Base-by-base conservation (phyloP, 805 yeast genomes). In the Myxozyma neotropica region DNA sequence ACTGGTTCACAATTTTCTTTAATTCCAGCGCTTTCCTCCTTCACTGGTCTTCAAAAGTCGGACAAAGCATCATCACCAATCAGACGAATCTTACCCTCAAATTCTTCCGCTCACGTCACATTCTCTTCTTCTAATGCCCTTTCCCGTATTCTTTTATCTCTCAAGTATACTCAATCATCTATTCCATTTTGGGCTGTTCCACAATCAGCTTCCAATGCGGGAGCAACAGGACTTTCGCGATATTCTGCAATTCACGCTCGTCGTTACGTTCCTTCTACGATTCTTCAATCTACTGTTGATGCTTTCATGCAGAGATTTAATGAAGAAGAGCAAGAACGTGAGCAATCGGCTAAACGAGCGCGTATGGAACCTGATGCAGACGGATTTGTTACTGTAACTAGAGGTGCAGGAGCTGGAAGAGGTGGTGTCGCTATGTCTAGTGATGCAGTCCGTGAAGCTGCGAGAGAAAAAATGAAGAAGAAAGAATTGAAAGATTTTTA, bases 401-500 rank as follows among this genome's bases (percentile, higher is more conserved):
- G 66, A 7, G 59, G 58, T 10, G 63, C 57, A 1, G 60, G 59
- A 23, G 40, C 55, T 4, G 53, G 57, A 2, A 45, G 51, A 5
- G 53, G 42, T 12, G 65, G 31, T 5, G 55, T 36, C n/a, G 48
- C 42, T n/a, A 35, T 23, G 17, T 47, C 64, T 21, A 40, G 53
- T 7, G 64, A 58, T 27, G 56, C 42, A 3, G 35, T 85, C 1
- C 77, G 77, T 29, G 85, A 83, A 38, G 81, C 80, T 49, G 72
- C 60, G 43, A 24, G 29, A 35, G 67, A 70, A 47, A 71, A 69
- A 56, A 73, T 75, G 60, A 75, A 78, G 54, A 87, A 82, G 73
- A 85, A 85, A 71, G 92, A 89, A 69, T 89, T 92, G 78, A 80
- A 82, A 66, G 98, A 95, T 75, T 94, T 94, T 78, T 94, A 94